A percentile compares a stretch with the other conserved stretches of the same genome.
Evolutionary conservation across 2,329 filamentous ascomycete genomes (phyloP).

Genomic region (Phyllosticta citriasiana): DNA sequence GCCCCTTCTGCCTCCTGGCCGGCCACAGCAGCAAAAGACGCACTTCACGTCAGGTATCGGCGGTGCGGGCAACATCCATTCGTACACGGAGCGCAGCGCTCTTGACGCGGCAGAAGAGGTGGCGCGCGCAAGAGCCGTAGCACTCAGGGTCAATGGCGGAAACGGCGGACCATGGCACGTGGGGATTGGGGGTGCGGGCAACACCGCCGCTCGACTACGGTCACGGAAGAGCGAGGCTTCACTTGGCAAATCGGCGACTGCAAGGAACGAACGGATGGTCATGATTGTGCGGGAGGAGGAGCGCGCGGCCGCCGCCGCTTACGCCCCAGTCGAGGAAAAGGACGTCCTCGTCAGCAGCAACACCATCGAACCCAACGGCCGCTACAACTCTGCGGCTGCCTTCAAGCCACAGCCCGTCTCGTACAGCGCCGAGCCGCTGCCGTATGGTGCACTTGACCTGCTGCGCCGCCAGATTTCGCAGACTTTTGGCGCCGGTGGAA

Average conservation of each 20-base stretch:
- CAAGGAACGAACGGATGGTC: neutral
- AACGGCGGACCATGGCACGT: neutral
- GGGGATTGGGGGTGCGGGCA: slow-evolving; percentile 18
- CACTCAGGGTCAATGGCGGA: neutral
- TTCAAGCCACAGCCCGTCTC: neutral
- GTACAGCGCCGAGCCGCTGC: slow-evolving; percentile 12
- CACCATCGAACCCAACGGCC: neutral
- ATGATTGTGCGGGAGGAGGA: slow-evolving; percentile 2
- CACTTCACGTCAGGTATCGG: slow-evolving; percentile 15
- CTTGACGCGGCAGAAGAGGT: slow-evolving; percentile 9
- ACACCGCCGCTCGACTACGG: neutral
- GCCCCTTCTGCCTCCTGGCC: neutral
- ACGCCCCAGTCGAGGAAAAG: neutral
- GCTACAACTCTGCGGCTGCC: neutral
- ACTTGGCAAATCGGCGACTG: neutral
- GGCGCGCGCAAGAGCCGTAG: slow-evolving; percentile 2
- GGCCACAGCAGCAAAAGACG: neutral
- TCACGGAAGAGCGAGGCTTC: neutral
- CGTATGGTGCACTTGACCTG: slow-evolving; percentile 15
- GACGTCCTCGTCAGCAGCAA: neutral
- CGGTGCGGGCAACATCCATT: slow-evolving; percentile 15
- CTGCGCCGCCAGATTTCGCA: slow-evolving; percentile 13
- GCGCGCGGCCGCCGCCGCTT: neutral
- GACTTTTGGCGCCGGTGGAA: slow-evolving; percentile 1
- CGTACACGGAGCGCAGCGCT: neutral